Evolutionary conservation across 208 protist genomes (phyloP), one percentile per base, ranked within the genome.

Genomic region (Zelonia costaricensis): DNA sequence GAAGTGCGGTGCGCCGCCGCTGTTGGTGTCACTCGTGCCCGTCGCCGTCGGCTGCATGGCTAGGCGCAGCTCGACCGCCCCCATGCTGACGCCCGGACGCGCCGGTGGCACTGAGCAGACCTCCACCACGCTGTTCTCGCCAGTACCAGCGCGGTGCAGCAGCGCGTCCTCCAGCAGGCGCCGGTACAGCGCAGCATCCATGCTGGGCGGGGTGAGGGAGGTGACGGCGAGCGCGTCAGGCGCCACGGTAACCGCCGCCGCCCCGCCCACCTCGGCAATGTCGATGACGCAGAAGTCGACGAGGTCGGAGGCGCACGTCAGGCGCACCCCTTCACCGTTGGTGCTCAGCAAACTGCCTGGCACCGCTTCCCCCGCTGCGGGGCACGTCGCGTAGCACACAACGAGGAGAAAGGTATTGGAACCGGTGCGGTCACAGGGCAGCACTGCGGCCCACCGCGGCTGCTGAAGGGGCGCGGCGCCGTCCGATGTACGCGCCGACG

Each of bases 91-190:
- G n/a, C 18, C 18, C 18, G 18, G 4, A 23, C 15, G 16, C 44
- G 44, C 44, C 8, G 44, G 20, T 4, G 44, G 1, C 23, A 48
- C 12, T 6, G 18, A 27, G 22, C 22, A 27, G 13, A 4, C 0
- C 44, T 15, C 44, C 16, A 20, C 42, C 3, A 58, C 28, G 12
- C 57, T 15, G 12, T 36, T 9, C 46, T 27, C 33, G n/a, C n/a
- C 8, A 33, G 57, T 18, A 3, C 18, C 49, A 23, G 20, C 22
- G 9, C 16, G 48, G 8, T 23, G 58, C 5, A 62, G 69, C 42
- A 76, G 30, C 43, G 60, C n/a, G 7, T 47, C 44, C 31, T 69
- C 62, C 47, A 76, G 47, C 4, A 70, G 61, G 9, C 27, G 33
- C 36, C 69, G 58, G 43, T 76, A 76, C 23, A 56, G 46, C 20